These are phyloP conservation scores for Nephelium lappaceum DNA, from an alignment of 345 rosid genomes.

Conservation along the genomic window DNA sequence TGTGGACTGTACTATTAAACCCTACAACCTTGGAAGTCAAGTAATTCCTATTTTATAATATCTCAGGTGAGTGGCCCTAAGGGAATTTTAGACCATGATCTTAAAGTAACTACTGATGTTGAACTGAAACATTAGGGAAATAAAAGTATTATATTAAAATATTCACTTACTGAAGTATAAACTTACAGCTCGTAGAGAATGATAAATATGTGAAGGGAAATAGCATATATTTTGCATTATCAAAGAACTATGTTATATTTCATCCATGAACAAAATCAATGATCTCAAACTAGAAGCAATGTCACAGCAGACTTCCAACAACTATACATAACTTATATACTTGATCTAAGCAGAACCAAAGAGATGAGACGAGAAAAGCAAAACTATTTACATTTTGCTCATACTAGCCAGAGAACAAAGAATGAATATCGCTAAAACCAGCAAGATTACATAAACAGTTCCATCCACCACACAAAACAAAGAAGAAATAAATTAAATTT, in stretches of 20 bases:
- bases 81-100: background rate
- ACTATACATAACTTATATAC: background rate
- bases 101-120: background rate
- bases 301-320: background rate
- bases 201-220: background rate
- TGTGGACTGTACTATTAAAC: background rate
- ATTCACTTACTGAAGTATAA: background rate
- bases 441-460: background rate
- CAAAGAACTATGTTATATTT: background rate
- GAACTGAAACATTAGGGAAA: background rate
- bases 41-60: background rate
- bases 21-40: background rate
- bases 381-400: background rate
- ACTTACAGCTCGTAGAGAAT: background rate
- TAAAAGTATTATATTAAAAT: background rate
- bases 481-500: background rate
- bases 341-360: background rate
- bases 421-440: background rate
- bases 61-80: background rate
- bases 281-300: background rate
- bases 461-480: conserved; percentile 3
- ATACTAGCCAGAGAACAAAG: background rate
- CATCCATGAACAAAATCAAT: background rate
- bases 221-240: background rate
- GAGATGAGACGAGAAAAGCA: background rate